These are phyloP conservation scores for Discostella stelligeroides DNA, from an alignment of 108 stramenopile genomes.

Conservation along the genomic window DNA sequence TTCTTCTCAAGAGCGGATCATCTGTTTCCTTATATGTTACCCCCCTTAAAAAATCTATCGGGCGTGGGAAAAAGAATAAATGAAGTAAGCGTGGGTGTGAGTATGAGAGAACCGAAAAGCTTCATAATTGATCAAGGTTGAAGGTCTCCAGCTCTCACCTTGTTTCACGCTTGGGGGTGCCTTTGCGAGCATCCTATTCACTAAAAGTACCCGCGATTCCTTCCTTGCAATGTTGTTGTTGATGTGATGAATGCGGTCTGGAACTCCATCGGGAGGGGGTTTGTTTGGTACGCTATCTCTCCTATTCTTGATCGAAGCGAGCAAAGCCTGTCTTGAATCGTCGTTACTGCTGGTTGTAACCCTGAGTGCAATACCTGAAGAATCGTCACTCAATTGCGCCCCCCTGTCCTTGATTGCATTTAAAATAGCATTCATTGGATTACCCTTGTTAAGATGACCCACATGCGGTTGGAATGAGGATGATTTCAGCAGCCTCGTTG, in stretches of 20 bases:
- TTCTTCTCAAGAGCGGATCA: conserved; percentile 58
- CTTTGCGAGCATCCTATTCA: conserved; percentile 74
- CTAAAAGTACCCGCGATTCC: conserved; percentile 72
- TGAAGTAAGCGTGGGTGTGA: not conserved
- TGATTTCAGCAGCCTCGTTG: conserved; percentile 25
- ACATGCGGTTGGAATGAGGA: conserved; percentile 33
- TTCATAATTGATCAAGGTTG: too few relatives aligned
- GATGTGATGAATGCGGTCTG: conserved; percentile 11
- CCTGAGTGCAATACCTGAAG: not conserved
- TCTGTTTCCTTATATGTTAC: conserved; percentile 57
- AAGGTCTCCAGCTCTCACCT: too few relatives aligned
- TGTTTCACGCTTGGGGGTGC: conserved; percentile 60
- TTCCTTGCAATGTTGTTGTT: conserved; percentile 12
- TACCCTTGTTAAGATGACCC: conserved; percentile 20
- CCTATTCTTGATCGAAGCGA: conserved; percentile 37
- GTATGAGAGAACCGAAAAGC: not conserved
- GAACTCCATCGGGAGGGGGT: conserved; percentile 16
- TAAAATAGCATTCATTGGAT: conserved; percentile 12
- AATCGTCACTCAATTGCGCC: conserved; percentile 11
- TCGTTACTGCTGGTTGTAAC: not conserved
- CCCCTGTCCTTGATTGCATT: conserved; percentile 21
- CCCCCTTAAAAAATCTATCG: conserved; percentile 64
- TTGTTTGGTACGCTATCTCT: conserved; percentile 17
- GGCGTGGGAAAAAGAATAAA: not conserved
- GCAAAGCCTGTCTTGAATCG: conserved; percentile 29